Evolutionary conservation across 2,329 filamentous ascomycete genomes (phyloP), one percentile per base, ranked within the genome.

Genomic region (Chaetomium sp.): DNA sequence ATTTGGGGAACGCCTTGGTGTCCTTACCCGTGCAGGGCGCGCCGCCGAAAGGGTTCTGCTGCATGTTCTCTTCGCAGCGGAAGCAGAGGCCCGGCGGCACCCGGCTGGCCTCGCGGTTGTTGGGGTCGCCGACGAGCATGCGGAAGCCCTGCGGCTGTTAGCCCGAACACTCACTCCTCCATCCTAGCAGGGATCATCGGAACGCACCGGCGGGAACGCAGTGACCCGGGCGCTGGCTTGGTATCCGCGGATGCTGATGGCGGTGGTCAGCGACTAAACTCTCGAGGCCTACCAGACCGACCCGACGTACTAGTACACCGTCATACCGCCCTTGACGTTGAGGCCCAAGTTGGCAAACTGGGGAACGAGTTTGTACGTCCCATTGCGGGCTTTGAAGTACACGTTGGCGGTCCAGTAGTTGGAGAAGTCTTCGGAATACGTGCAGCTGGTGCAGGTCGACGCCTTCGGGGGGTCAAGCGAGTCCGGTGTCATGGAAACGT

Each of bases 1-100:
- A 72, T 21, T 70, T 72, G 2, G 78, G 78, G 65, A 76, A 75
- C 70, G 79, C 76, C 53, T 79, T 78, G 31, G 75, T 69, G 63
- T 71, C 69, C 49, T 56, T 38, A 7, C 67, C 68, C 65, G 65
- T 67, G 68, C 69, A 71, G 47, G 69, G 69, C 1, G 67, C 65
- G 9, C 69, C 69, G 13, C 68, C 68, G 58, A 71, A 71, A 31
- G 69, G 67, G 57, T 23, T 65, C 45, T 70, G 67, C 49, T 68
- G 51, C 60, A 67, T 65, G 64, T 70, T 70, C 45, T 56, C 12
- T 59, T 66, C 68, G 64, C 68, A 70, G 42, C 68, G 68, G 68
- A 65, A 70, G 67, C 69, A 67, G 27, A 65, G 63, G n/a, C 65
- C 60, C 1, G 62, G 59, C 16, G 68, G 68, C 8, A 68, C 68